A percentile compares a stretch with the other conserved stretches of the same genome.
These are phyloP conservation scores for Leishmania lainsoni DNA, from an alignment of 208 protist species.

Conservation along the genomic window DNA sequence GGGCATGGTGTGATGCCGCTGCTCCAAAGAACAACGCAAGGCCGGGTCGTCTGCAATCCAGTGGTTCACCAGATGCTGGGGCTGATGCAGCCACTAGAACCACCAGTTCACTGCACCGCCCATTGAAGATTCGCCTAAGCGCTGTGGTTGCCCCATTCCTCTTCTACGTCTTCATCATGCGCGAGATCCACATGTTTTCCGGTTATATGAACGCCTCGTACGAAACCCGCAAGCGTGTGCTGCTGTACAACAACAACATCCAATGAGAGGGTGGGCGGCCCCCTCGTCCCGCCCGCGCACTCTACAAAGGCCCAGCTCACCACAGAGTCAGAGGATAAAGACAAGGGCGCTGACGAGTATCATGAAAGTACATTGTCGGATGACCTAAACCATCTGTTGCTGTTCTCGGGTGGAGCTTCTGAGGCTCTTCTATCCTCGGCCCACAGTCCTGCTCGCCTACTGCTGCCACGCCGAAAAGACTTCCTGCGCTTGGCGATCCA, in stretches of 20 bases:
- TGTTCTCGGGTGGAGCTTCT: conserved; percentile 57
- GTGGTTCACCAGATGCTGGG: neutral
- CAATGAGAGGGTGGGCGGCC: conserved; percentile 15
- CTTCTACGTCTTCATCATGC: conserved; percentile 63
- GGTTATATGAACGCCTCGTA: conserved; percentile 63
- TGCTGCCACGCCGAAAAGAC: conserved; percentile 53
- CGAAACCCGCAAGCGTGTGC: conserved; percentile 31
- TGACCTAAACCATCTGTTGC: conserved; percentile 42
- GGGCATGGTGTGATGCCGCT: neutral
- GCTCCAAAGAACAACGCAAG: too few species aligned
- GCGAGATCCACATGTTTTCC: conserved; percentile 55
- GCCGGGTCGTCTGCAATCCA: neutral
- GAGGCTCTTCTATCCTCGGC: conserved; percentile 48
- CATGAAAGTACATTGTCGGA: conserved; percentile 16
- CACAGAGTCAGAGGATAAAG: neutral
- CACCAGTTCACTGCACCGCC: conserved; percentile 6
- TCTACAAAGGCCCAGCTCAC: neutral
- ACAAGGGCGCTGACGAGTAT: conserved; percentile 12
- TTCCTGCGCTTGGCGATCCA: conserved; percentile 54
- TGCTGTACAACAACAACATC: conserved; percentile 40
- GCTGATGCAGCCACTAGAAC: neutral
- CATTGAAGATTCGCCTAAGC: conserved; percentile 32
- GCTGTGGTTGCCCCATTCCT: conserved; percentile 56
- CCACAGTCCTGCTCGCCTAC: conserved; percentile 37
- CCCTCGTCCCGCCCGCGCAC: neutral